A percentile compares a stretch with the other conserved stretches of the same genome.
Conservation (phyloP, 1,139 yeast species). For the Taiozyma sp. region DNA sequence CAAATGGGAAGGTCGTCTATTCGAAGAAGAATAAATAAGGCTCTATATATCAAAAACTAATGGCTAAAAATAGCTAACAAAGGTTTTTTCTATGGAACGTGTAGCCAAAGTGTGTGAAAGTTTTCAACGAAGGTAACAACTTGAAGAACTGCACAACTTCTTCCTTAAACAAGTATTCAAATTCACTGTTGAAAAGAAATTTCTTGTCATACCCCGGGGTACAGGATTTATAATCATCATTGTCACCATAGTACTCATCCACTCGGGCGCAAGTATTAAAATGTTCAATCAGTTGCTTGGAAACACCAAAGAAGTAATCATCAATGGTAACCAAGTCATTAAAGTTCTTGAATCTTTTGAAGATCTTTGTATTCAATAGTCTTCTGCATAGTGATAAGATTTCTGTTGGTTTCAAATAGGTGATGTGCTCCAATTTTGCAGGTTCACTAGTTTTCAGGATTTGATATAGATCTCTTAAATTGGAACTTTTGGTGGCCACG, state of each 20-base stretch:
- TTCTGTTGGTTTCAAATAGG: slow-evolving; percentile 1
- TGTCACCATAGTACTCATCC: slow-evolving; percentile 6
- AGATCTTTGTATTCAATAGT: slow-evolving; percentile 12
- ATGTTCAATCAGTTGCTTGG: slow-evolving; percentile 14
- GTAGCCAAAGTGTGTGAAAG: slow-evolving; percentile 14
- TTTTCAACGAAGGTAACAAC: slow-evolving; percentile 3
- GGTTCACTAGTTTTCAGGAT: not conserved
- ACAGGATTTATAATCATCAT: not conserved
- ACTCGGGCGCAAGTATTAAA: slow-evolving; percentile 14
- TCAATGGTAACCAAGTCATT: slow-evolving; percentile 12
- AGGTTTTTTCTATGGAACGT: slow-evolving; percentile 9
- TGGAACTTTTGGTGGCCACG: not conserved
- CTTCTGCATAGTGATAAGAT: slow-evolving; percentile 8
- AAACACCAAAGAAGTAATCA: slow-evolving; percentile 12
- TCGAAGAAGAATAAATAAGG: slow-evolving; percentile 14
- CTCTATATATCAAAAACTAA: not conserved
- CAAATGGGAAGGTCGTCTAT: slow-evolving; percentile 58
- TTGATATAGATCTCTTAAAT: not conserved
- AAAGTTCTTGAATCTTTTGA: slow-evolving; percentile 9
- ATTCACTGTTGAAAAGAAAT: slow-evolving; percentile 11
- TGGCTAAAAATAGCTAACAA: not conserved
- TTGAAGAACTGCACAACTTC: slow-evolving; percentile 10
- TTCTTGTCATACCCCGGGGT: not conserved
- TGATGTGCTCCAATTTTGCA: not conserved
- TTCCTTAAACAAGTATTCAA: slow-evolving; percentile 11